These are phyloP conservation scores for Paramarasmius palmivorus DNA, from an alignment of 1,284 basidiomycete species.

Conservation along the genomic window DNA sequence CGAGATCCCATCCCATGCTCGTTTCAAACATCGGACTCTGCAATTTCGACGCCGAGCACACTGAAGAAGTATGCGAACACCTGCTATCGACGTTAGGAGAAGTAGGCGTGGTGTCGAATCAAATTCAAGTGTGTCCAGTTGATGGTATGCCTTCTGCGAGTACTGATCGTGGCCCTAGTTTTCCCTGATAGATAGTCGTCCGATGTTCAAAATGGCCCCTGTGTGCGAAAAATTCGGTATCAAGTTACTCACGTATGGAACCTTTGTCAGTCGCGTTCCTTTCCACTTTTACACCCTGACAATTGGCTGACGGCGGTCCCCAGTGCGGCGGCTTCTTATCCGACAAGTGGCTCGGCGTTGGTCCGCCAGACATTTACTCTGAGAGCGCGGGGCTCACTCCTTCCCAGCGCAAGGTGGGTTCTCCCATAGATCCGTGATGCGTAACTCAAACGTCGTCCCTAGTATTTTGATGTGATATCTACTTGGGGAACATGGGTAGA, in stretches of 20 bases:
- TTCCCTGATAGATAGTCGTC: slow-evolving; percentile 60
- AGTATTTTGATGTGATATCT: slow-evolving; percentile 61
- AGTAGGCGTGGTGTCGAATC: slow-evolving; percentile 59
- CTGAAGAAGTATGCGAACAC: slow-evolving; percentile 58
- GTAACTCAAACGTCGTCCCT: background rate
- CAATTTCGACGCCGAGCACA: slow-evolving; percentile 58
- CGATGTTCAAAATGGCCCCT: slow-evolving; percentile 55
- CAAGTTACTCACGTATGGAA: slow-evolving; percentile 64
- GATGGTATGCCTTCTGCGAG: background rate
- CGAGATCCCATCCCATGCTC: slow-evolving; percentile 28
- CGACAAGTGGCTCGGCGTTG: slow-evolving; percentile 52
- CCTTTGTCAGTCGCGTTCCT: slow-evolving; percentile 41
- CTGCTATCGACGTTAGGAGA: slow-evolving; percentile 34
- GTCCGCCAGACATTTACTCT: slow-evolving; percentile 56
- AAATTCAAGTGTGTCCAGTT: slow-evolving; percentile 49
- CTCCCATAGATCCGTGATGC: background rate
- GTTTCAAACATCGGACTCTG: slow-evolving; percentile 59
- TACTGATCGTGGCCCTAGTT: slow-evolving; percentile 37
- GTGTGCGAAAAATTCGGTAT: slow-evolving; percentile 55
- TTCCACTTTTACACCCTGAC: slow-evolving; percentile 5
- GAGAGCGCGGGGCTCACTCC: slow-evolving; percentile 45
- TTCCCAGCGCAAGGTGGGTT: slow-evolving; percentile 57
- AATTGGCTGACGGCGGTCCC: background rate
- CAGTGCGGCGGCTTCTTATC: slow-evolving; percentile 65
- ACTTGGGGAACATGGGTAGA: slow-evolving; percentile 60